A percentile compares a stretch with the other conserved stretches of the same genome.
These are phyloP conservation scores for Phytophthora ramorum DNA, from an alignment of 352 stramenopile genomes.

Conservation along the genomic window DNA sequence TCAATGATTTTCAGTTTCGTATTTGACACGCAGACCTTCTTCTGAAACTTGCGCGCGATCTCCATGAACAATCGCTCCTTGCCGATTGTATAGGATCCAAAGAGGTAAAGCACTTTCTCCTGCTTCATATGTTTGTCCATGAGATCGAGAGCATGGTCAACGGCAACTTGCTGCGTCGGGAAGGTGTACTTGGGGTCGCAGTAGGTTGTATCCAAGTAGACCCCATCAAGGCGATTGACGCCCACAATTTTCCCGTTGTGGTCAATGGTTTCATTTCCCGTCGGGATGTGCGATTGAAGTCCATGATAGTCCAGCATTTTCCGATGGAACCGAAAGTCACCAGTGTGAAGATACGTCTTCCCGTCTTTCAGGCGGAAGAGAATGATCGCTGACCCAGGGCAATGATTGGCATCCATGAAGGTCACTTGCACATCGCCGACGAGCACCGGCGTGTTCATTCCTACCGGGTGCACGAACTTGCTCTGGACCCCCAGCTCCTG, in stretches of 20 bases:
- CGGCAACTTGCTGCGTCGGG: slow-evolving; percentile 85
- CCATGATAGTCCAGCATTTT: slow-evolving; percentile 74
- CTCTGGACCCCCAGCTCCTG: slow-evolving; percentile 92
- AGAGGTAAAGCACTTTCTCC: slow-evolving; percentile 92
- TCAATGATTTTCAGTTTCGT: slow-evolving; percentile 87
- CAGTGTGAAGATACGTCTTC: slow-evolving; percentile 93
- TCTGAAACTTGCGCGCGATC: slow-evolving; percentile 78
- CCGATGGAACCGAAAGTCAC: slow-evolving; percentile 83
- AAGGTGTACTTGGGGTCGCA: slow-evolving; percentile 95
- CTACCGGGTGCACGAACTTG: slow-evolving; percentile 92
- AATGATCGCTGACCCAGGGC: slow-evolving; percentile 95
- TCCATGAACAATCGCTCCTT: slow-evolving; percentile 98
- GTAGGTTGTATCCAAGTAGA: slow-evolving; percentile 98
- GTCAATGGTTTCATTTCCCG: slow-evolving; percentile 32
- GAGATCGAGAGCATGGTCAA: slow-evolving; percentile 68
- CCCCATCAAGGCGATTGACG: slow-evolving; percentile 58
- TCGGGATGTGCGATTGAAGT: slow-evolving; percentile 55
- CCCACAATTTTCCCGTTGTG: slow-evolving; percentile 35
- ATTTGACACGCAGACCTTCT: slow-evolving; percentile 84
- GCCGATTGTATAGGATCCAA: slow-evolving; percentile 97
- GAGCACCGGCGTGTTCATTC: slow-evolving; percentile 89
- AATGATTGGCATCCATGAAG: slow-evolving; percentile 97
- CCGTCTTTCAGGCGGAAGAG: slow-evolving; percentile 91
- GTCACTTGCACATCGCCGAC: slow-evolving; percentile 93
- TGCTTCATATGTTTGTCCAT: slow-evolving; percentile 55